Conservation (phyloP, 306 rosid genomes). For the Prunus davidiana region DNA sequence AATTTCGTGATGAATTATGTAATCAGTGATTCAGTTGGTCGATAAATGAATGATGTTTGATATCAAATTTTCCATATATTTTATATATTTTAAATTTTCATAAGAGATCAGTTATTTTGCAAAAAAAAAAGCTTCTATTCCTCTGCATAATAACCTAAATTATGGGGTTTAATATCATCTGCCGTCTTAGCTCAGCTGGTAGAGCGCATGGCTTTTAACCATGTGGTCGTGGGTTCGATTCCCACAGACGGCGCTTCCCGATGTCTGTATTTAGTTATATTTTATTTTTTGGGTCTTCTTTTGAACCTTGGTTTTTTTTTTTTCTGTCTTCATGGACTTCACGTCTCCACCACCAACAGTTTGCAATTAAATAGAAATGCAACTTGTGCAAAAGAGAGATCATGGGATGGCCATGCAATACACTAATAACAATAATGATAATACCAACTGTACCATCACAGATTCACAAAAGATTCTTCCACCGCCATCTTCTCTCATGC, state of each 20-base stretch:
- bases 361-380: constrained; percentile 9
- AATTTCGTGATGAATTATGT: not conserved
- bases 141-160: not conserved
- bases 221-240: constrained; percentile 75
- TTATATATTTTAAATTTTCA: too few relatives aligned
- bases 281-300: too few relatives aligned
- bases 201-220: constrained; percentile 74
- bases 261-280: not conserved
- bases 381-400: constrained; percentile 17
- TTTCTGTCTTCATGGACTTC: constrained; percentile 44
- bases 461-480: constrained; percentile 8
- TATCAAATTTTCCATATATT: too few relatives aligned
- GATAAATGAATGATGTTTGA: not conserved
- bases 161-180: not conserved
- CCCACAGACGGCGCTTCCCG: constrained; percentile 62
- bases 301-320: too few relatives aligned
- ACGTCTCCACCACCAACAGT: constrained; percentile 34
- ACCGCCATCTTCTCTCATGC: constrained; percentile 46
- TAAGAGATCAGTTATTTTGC: too few relatives aligned
- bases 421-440: constrained; percentile 18
- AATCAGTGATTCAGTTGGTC: not conserved
- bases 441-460: constrained; percentile 21
- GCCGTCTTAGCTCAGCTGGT: constrained; percentile 72
- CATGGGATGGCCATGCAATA: constrained; percentile 54
- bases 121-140: too few relatives aligned